A percentile compares a stretch with the other conserved stretches of the same genome.
Conservation (phyloP, 2,329 filamentous ascomycete genomes). For the Alternaria solani region DNA sequence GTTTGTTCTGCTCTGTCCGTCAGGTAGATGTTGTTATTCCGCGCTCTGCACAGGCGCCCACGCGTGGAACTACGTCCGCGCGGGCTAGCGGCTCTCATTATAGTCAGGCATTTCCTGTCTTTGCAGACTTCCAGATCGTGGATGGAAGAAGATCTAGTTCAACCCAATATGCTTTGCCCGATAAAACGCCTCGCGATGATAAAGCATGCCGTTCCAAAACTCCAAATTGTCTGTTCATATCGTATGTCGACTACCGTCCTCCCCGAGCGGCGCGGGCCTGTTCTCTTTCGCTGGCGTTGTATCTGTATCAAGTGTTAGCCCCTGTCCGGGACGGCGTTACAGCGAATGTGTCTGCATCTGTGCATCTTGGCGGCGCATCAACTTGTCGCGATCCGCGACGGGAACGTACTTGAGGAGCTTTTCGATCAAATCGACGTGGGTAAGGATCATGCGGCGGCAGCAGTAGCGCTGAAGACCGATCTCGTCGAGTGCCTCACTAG, state of each 20-base stretch:
- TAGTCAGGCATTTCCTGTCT: not conserved
- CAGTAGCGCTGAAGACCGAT: conserved; percentile 95
- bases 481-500: conserved; percentile 93
- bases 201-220: conserved; percentile 27
- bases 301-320: conserved; percentile 39
- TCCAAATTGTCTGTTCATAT: conserved; percentile 16
- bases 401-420: conserved; percentile 75
- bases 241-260: conserved; percentile 24
- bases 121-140: not conserved
- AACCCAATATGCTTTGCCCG: conserved; percentile 11
- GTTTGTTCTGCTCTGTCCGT: not conserved
- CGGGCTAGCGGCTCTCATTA: conserved; percentile 1
- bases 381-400: conserved; percentile 18
- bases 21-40: not conserved
- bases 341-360: not conserved
- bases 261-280: conserved; percentile 40
- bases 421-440: conserved; percentile 97
- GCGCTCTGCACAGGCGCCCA: not conserved
- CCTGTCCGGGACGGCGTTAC: conserved; percentile 22
- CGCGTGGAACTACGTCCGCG: not conserved
- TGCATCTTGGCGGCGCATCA: conserved; percentile 3
- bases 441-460: conserved; percentile 99
- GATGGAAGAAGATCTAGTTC: not conserved
- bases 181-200: conserved; percentile 28
- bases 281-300: conserved; percentile 49